Conservation (phyloP, 208 protist genomes). For the Trichomonas tenax region DNA sequence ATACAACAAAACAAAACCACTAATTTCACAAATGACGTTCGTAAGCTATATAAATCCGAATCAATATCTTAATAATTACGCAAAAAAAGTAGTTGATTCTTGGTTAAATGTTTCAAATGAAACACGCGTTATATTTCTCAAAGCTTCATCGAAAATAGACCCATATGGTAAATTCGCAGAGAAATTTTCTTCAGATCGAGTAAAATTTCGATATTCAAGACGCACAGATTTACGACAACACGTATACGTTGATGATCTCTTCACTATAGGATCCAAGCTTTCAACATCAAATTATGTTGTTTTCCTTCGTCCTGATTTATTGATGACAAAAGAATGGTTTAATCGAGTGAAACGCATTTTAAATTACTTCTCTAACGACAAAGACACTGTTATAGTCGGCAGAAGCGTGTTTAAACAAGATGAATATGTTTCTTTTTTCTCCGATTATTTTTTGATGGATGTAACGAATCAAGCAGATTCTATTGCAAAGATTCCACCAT, state of each 20-base stretch:
- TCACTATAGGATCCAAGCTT: background rate
- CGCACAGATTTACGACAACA: background rate
- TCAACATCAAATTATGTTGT: background rate
- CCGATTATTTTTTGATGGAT: background rate
- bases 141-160: background rate
- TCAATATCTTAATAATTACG: background rate
- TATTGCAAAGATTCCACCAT: background rate
- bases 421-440: background rate
- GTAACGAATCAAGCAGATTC: background rate
- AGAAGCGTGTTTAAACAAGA: background rate
- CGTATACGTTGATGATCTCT: background rate
- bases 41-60: background rate
- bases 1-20: background rate
- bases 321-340: background rate
- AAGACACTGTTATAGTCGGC: background rate
- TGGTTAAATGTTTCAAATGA: background rate
- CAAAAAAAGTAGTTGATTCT: background rate
- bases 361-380: background rate
- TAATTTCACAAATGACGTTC: background rate
- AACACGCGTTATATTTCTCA: background rate
- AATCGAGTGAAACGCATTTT: background rate
- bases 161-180: background rate
- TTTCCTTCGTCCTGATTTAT: background rate
- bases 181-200: background rate
- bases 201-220: background rate